phyloP scores from a whole-genome alignment of 116 monocot genomes.

The Dioscorea cayenensis region DNA sequence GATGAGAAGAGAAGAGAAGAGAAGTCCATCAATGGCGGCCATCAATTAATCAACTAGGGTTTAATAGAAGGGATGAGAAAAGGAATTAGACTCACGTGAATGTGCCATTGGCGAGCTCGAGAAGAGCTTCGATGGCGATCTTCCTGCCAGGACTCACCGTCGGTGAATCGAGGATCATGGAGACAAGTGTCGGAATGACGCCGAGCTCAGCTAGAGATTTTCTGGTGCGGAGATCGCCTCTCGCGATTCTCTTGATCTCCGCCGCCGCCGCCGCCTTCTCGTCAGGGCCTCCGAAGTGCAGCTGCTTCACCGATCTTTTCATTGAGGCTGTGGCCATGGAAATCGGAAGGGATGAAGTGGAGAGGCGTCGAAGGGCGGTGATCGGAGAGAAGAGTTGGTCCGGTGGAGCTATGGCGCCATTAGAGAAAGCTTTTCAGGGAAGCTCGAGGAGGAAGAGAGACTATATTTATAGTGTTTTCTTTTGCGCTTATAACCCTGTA shows the following conservation, averaged over 20 bases:
- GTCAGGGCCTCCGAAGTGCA: slow-evolving; percentile 4
- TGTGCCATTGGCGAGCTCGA: slow-evolving; percentile 60
- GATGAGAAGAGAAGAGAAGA: neutral
- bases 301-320: slow-evolving; percentile 1
- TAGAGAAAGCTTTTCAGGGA: too few relatives aligned
- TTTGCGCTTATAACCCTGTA: too few relatives aligned
- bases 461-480: too few relatives aligned
- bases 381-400: too few relatives aligned
- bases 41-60: neutral
- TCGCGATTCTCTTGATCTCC: slow-evolving; percentile 51
- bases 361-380: too few relatives aligned
- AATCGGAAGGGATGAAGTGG: too few relatives aligned
- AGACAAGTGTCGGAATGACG: slow-evolving; percentile 48
- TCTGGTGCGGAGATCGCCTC: slow-evolving; percentile 17
- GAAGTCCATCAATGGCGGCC: neutral
- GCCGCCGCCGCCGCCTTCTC: slow-evolving; percentile 45
- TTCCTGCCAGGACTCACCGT: slow-evolving; percentile 4
- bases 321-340: neutral
- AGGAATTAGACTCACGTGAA: slow-evolving; percentile 38
- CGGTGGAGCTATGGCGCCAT: too few relatives aligned
- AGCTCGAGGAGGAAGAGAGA: too few relatives aligned
- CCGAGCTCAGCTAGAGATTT: slow-evolving; percentile 52
- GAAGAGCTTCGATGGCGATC: slow-evolving; percentile 36
- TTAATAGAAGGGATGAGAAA: neutral
- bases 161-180: slow-evolving; percentile 35